Evolutionary conservation across 1,284 basidiomycete species (phyloP), one percentile per base, ranked within the genome.

Genomic region (Pseudozyma hubeiensis): DNA sequence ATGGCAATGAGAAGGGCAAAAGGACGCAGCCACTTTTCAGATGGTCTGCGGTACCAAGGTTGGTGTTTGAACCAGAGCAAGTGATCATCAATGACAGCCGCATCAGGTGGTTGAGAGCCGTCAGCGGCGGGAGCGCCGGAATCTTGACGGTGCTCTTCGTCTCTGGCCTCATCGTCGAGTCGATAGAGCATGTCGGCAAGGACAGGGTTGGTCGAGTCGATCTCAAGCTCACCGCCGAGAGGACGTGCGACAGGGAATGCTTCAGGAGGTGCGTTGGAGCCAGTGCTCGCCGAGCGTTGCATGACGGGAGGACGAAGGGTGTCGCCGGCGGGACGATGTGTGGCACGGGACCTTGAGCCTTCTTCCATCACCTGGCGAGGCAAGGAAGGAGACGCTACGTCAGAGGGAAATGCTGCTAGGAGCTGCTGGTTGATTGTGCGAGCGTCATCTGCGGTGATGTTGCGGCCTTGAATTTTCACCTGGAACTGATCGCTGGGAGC

Each of bases 31-130:
- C 79, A 82, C 39, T 72, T 56, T 33, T 77, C 75, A 2, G 74
- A 70, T 0, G 81, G 81, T 9, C 61, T 72, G 10, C 67, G 64
- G 41, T 77, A 81, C 79, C 79, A 81, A 2, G 80, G 80, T 40
- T 64, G 30, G 7, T 57, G 58, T 8, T 67, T 64, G 54, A 77
- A 68, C 79, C 79, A 80, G 11, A 53, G 40, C 9, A 81, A 60
- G 16, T 80, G 77, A 8, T 76, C 68, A 31, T 80, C 74, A 5
- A 69, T 35, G 8, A 53, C 45, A 4, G 51, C 40, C 30, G 45
- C 41, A 4, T 47, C 19, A 19, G 54, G n/a, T 10, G 11, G 61
- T 30, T 49, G 53, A 0, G 46, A 10, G 13, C 17, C 29, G 10
- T 31, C 16, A 8, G 47, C 16, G 39, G 34, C 17, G 11, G 31